Percentiles rank a stretch among this genome's conserved stretches.
phyloP scores from a whole-genome alignment of 1,139 yeast genomes.

The Hanseniaspora sp. region DNA sequence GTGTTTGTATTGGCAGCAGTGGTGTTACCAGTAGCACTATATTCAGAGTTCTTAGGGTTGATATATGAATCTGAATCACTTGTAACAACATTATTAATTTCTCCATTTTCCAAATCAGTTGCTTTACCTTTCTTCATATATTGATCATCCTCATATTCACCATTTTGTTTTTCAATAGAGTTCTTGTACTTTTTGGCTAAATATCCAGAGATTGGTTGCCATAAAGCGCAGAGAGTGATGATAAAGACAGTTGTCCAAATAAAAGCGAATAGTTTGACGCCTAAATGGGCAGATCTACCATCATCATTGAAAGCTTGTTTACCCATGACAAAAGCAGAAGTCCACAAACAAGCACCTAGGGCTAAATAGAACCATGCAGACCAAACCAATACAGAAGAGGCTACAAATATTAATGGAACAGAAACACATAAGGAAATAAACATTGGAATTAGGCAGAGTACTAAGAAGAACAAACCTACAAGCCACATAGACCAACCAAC shows the following conservation, averaged over 20 bases:
- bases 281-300: constrained; percentile 42
- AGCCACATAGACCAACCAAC: constrained; percentile 59
- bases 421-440: constrained; percentile 27
- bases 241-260: constrained; percentile 52
- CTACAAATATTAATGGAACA: constrained; percentile 26
- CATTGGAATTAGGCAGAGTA: constrained; percentile 38
- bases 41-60: background rate
- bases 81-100: background rate
- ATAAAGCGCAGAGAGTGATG: constrained; percentile 31
- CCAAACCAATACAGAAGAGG: constrained; percentile 26
- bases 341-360: constrained; percentile 49
- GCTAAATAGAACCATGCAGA: constrained; percentile 44
- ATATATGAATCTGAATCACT: constrained; percentile 9
- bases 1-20: background rate
- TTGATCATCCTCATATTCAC: background rate
- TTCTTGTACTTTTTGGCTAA: constrained; percentile 8
- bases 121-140: background rate
- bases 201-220: constrained; percentile 19
- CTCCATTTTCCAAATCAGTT: background rate
- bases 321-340: constrained; percentile 58
- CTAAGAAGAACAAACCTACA: constrained; percentile 47
- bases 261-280: constrained; percentile 50
- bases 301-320: constrained; percentile 42
- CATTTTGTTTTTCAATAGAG: background rate
- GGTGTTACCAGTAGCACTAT: background rate